phyloP scores from a whole-genome alignment of 2,329 filamentous ascomycete genomes.

The Botrytis squamosa region DNA sequence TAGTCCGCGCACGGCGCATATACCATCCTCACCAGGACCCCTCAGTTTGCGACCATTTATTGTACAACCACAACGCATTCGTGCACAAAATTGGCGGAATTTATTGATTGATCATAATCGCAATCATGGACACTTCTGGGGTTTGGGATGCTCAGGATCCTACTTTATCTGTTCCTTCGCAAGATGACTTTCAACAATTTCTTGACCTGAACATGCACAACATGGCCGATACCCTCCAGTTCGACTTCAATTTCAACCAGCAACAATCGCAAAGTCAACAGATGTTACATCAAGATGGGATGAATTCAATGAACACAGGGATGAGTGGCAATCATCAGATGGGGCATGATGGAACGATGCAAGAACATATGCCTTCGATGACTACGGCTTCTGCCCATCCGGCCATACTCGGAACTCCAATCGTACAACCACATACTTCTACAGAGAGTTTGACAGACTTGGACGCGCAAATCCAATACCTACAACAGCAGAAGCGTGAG shows the following conservation, averaged over 20 bases:
- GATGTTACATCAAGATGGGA: slow-evolving; percentile 34
- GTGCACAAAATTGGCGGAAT: not conserved
- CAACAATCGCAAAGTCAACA: slow-evolving; percentile 34
- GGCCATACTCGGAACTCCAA: slow-evolving; percentile 42
- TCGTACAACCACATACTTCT: slow-evolving; percentile 47
- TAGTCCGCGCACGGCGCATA: slow-evolving; percentile 7
- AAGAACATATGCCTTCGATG: slow-evolving; percentile 50
- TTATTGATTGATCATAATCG: not conserved
- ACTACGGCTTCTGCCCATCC: slow-evolving; percentile 46
- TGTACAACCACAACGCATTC: not conserved
- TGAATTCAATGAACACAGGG: slow-evolving; percentile 49
- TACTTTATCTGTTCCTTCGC: slow-evolving; percentile 49
- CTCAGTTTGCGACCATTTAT: slow-evolving; percentile 15
- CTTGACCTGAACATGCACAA: slow-evolving; percentile 58
- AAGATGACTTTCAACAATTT: slow-evolving; percentile 65
- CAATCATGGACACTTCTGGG: slow-evolving; percentile 38
- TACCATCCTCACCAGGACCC: slow-evolving; percentile 3
- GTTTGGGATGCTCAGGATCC: slow-evolving; percentile 58
- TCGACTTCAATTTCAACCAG: slow-evolving; percentile 57
- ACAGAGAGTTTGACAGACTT: slow-evolving; percentile 57
- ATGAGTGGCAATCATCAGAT: slow-evolving; percentile 41
- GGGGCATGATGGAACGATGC: slow-evolving; percentile 42
- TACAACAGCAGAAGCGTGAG: slow-evolving; percentile 62
- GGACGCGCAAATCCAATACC: slow-evolving; percentile 64
- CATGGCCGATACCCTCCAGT: slow-evolving; percentile 54